Evolutionary conservation across 108 stramenopile species (phyloP).

Genomic region (Nitzschia sp.): DNA sequence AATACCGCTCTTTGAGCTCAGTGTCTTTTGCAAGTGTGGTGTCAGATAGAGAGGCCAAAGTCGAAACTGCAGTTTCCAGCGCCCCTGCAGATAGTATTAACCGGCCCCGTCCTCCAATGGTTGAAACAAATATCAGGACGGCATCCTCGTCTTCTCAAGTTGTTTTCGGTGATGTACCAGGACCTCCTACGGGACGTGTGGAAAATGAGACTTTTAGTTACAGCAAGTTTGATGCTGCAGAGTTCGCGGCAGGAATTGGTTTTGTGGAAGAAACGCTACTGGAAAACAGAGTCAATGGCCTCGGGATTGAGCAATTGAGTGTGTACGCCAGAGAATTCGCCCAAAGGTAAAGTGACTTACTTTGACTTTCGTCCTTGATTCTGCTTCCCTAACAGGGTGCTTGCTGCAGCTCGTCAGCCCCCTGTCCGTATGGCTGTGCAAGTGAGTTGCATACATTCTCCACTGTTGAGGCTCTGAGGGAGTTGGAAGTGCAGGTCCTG

Average conservation of each 20-base stretch:
- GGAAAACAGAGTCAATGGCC: slow-evolving; percentile 20
- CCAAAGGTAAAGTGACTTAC: slow-evolving; percentile 47
- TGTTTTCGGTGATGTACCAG: no score
- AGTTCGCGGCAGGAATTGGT: slow-evolving; percentile 25
- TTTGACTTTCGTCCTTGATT: not conserved
- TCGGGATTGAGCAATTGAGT: slow-evolving; percentile 77
- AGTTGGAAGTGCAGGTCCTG: slow-evolving; percentile 59
- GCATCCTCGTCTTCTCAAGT: no score
- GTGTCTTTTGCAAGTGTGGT: no score
- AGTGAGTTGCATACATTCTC: slow-evolving; percentile 44
- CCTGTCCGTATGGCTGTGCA: slow-evolving; percentile 74
- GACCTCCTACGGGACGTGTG: not conserved
- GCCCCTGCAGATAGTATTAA: no score
- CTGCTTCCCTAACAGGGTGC: not conserved
- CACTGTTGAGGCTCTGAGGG: slow-evolving; percentile 54
- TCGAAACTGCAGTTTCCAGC: no score
- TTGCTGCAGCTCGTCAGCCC: slow-evolving; percentile 11
- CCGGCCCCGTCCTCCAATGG: no score
- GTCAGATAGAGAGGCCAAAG: no score
- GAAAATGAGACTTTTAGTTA: slow-evolving; percentile 8
- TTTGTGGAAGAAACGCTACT: slow-evolving; percentile 25
- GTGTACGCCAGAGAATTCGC: slow-evolving; percentile 80
- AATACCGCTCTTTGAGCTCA: no score
- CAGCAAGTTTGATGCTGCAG: slow-evolving; percentile 12
- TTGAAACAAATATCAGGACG: no score